Evolutionary conservation across 192 early-diverging fungal genomes (phyloP), one percentile per base, ranked within the genome.

Genomic region (Lunasporangiospora selenospora): DNA sequence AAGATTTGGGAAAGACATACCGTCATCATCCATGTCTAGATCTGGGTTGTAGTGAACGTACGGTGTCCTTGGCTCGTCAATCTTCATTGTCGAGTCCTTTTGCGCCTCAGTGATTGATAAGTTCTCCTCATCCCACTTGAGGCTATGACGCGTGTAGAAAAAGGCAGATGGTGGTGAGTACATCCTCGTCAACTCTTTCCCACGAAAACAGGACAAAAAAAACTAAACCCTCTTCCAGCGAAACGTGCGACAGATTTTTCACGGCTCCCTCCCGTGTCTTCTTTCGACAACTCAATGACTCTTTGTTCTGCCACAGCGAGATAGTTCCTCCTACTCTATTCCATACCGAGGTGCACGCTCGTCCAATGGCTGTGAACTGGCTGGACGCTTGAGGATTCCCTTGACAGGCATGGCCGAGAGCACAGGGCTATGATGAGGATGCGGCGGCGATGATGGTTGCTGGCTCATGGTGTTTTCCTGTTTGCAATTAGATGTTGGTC

Each of bases 51-150:
- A 98, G 54, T 88, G 88, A 55, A 99, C 92, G 53, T 82, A 99
- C 0, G 98, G 98, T 1, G 98, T 99, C 77, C 92, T 94, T 21
- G 95, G 96, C 69, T 99, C 96, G 31, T 88, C 85, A 6, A 98
- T 93, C 79, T 98, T 98, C 98, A 99, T 99, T 29, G 90, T 96
- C 18, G 90, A 80, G 51, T 88, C 87, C 77, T 95, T 95, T 65
- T 94, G 87, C 5, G 91, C 86, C 71, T 99, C 97, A 1, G 94
- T 96, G 5, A 93, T 76, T 60, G 85, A 80, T 37, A 99, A 57
- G 76, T 93, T 97, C 62, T 95, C 94, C 80, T 99, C 95, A 69
- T 97, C 94, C 94, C 95, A 97, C 55, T 85, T 89, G 64, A 97
- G 79, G 39, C 94, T 89, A 64, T 46, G 24, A 56, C 10, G 48